These are phyloP conservation scores for Taxawa tesnikishii DNA, from an alignment of 2,329 filamentous ascomycete genomes.

Conservation along the genomic window DNA sequence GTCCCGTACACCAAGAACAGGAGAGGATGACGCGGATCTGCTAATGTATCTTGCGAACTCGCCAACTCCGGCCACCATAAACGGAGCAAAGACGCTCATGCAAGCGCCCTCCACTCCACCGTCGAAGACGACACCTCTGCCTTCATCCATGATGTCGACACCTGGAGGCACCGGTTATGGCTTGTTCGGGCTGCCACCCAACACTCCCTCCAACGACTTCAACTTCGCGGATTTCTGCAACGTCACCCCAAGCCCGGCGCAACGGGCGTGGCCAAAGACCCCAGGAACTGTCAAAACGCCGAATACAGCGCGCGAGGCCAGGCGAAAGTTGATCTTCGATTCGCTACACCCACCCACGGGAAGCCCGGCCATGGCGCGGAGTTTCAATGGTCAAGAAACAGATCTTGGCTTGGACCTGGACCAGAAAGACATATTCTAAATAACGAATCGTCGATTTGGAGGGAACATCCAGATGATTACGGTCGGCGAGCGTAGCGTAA, in stretches of 20 bases:
- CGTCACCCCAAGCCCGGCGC: conserved; percentile 89
- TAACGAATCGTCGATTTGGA: too few species aligned
- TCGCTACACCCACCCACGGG: conserved; percentile 48
- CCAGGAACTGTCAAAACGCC: conserved; percentile 56
- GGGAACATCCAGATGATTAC: too few species aligned
- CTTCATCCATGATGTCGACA: conserved; percentile 82
- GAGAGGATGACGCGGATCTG: conserved; percentile 74
- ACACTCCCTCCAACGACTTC: conserved; percentile 73
- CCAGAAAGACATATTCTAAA: too few species aligned
- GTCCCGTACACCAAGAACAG: conserved; percentile 43
- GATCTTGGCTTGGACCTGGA: conserved; percentile 55
- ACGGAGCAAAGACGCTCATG: conserved; percentile 31
- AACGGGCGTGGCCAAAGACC: conserved; percentile 62
- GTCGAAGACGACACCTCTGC: conserved; percentile 46
- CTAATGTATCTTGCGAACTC: conserved; percentile 84
- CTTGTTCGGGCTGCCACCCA: conserved; percentile 50
- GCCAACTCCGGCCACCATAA: conserved; percentile 65
- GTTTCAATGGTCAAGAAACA: conserved; percentile 27
- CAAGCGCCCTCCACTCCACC: conserved; percentile 43
- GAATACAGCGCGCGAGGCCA: conserved; percentile 51
- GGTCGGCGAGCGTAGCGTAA: too few species aligned
- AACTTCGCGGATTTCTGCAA: conserved; percentile 97
- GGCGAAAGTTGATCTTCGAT: conserved; percentile 73
- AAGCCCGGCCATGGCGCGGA: conserved; percentile 21
- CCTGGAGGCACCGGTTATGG: conserved; percentile 48